Conservation (phyloP, 192 early-diverging fungal genomes). For the Rhizophagus sp. region DNA sequence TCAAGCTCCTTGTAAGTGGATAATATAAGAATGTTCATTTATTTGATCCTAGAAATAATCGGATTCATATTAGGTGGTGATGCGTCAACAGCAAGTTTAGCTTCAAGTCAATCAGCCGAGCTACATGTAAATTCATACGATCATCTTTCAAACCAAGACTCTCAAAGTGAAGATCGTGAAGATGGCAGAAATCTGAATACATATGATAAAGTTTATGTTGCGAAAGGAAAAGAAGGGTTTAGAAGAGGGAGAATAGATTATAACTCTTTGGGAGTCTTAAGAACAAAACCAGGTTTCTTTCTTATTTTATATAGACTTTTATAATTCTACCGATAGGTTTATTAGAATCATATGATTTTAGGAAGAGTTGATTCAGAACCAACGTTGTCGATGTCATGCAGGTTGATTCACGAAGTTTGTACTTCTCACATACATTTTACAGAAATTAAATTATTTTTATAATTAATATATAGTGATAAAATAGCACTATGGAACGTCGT, state of each 20-base stretch:
- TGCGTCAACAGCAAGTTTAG: constrained; percentile 66
- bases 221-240: constrained; percentile 29
- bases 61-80: constrained; percentile 62
- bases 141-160: not conserved
- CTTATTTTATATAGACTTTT: not conserved
- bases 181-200: not conserved
- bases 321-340: not conserved
- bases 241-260: constrained; percentile 67
- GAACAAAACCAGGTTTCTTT: constrained; percentile 73
- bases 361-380: constrained; percentile 72
- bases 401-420: constrained; percentile 33
- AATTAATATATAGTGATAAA: constrained; percentile 72
- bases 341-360: constrained; percentile 22
- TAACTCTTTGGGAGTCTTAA: constrained; percentile 56
- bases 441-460: constrained; percentile 2
- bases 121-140: constrained; percentile 3
- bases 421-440: not conserved
- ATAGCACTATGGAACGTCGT: constrained; percentile 85
- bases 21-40: not conserved
- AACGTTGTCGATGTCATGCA: constrained; percentile 74
- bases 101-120: constrained; percentile 25
- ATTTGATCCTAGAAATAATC: not conserved
- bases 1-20: constrained; percentile 71
- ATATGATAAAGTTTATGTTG: not conserved
- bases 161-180: constrained; percentile 4